Evolutionary conservation across 1,139 yeast species (phyloP).

Genomic region (Waltiozyma sp.): DNA sequence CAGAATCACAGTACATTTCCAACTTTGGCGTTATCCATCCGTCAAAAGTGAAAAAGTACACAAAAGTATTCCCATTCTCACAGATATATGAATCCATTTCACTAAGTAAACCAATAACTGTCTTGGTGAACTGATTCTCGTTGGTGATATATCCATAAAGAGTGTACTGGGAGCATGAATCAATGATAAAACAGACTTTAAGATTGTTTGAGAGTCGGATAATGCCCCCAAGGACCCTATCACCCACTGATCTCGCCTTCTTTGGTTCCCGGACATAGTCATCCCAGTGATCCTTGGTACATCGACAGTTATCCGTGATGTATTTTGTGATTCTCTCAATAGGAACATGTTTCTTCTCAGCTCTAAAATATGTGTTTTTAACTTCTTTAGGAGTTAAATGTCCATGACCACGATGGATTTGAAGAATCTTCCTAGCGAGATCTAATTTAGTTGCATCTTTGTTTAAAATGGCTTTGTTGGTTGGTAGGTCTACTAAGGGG

Average conservation of each 20-base stretch:
- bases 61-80: too few species aligned
- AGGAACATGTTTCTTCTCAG: neutral
- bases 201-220: neutral
- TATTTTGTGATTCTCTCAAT: neutral
- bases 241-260: neutral
- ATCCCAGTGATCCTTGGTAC: neutral
- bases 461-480: neutral
- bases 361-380: too few species aligned
- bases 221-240: neutral
- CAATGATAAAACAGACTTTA: neutral
- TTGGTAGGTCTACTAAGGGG: neutral
- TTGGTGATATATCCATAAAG: neutral
- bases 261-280: neutral
- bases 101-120: neutral
- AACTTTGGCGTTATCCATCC: too few species aligned
- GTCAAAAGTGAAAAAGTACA: too few species aligned
- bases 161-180: neutral
- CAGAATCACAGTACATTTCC: too few species aligned
- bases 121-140: neutral
- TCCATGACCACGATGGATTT: neutral
- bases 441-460: neutral
- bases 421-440: neutral
- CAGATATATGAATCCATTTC: neutral
- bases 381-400: neutral
- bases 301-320: neutral